Evolutionary conservation across 768 basidiomycete genomes (phyloP).

Genomic region (Paxillus ammoniavirescens): DNA sequence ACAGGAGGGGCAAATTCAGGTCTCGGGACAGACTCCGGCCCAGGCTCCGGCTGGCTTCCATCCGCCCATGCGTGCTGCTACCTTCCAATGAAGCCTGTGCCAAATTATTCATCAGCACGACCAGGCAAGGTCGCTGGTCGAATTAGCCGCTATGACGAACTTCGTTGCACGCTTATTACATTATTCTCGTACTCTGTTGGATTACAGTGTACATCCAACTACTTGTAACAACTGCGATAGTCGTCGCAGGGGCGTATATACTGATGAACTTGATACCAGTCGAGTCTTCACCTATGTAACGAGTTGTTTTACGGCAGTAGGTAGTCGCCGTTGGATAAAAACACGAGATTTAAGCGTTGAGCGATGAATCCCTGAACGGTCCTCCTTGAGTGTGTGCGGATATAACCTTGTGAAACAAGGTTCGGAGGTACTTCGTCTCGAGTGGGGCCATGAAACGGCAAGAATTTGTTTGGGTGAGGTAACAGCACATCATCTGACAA

Average conservation of each 20-base stretch:
- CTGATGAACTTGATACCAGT: slow-evolving; percentile 11
- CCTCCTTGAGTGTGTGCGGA: slow-evolving; percentile 17
- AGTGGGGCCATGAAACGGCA: slow-evolving; percentile 1
- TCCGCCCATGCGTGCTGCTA: slow-evolving; percentile 29
- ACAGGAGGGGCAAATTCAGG: slow-evolving; percentile 38
- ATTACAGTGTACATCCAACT: slow-evolving; percentile 10
- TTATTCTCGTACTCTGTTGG: slow-evolving; percentile 3
- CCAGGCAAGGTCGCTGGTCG: slow-evolving; percentile 22
- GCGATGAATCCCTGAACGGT: slow-evolving; percentile 23
- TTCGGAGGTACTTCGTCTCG: neutral
- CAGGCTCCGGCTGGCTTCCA: slow-evolving; percentile 21
- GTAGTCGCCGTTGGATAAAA: slow-evolving; percentile 2
- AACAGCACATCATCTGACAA: slow-evolving; percentile 16
- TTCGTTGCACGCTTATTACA: slow-evolving; percentile 21
- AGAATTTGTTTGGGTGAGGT: slow-evolving; percentile 13
- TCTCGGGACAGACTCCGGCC: slow-evolving; percentile 15
- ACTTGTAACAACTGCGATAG: slow-evolving; percentile 4
- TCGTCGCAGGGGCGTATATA: slow-evolving; percentile 3
- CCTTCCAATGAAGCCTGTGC: slow-evolving; percentile 21
- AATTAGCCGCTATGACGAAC: slow-evolving; percentile 16
- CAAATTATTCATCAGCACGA: slow-evolving; percentile 4
- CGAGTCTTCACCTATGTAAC: slow-evolving; percentile 8
- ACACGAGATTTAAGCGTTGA: neutral
- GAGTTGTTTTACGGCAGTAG: slow-evolving; percentile 14
- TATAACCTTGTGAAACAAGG: slow-evolving; percentile 25